A percentile compares a stretch with the other conserved stretches of the same genome.
Conservation (phyloP, 345 rosid species). For the Stellera chamaejasme region DNA sequence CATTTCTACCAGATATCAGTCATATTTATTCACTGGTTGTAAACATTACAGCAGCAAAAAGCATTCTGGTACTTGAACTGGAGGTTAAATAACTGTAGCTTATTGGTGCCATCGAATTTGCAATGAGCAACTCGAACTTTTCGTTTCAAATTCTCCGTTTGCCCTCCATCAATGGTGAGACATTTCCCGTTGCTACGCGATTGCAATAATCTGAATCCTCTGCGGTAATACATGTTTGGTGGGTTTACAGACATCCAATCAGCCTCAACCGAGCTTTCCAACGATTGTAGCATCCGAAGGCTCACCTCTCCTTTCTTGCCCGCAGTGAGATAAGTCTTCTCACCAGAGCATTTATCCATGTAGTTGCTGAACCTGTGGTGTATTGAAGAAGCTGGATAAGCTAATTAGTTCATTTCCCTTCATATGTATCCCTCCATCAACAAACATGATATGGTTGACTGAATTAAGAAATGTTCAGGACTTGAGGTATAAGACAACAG, state of each 20-base stretch:
- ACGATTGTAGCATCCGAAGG: slow-evolving; percentile 29
- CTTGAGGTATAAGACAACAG: too few relatives aligned
- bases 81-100: slow-evolving; percentile 37
- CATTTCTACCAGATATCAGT: too few relatives aligned
- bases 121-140: slow-evolving; percentile 34
- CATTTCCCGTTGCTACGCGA: slow-evolving; percentile 37
- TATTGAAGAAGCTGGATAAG: not conserved
- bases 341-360: slow-evolving; percentile 36
- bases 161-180: slow-evolving; percentile 29
- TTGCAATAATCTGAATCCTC: slow-evolving; percentile 31
- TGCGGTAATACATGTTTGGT: slow-evolving; percentile 28
- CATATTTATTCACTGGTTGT: slow-evolving; percentile 17
- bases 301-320: slow-evolving; percentile 32
- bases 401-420: not conserved
- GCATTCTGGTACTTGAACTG: slow-evolving; percentile 44
- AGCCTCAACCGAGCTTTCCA: slow-evolving; percentile 30
- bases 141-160: slow-evolving; percentile 8
- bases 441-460: too few relatives aligned
- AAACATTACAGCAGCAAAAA: slow-evolving; percentile 42
- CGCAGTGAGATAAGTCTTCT: slow-evolving; percentile 29
- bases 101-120: slow-evolving; percentile 44
- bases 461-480: too few relatives aligned
- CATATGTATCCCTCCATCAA: not conserved
- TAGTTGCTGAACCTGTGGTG: slow-evolving; percentile 37
- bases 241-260: slow-evolving; percentile 42